phyloP scores from a whole-genome alignment of 331 rosid genomes.

The Prunus yedoensis region DNA sequence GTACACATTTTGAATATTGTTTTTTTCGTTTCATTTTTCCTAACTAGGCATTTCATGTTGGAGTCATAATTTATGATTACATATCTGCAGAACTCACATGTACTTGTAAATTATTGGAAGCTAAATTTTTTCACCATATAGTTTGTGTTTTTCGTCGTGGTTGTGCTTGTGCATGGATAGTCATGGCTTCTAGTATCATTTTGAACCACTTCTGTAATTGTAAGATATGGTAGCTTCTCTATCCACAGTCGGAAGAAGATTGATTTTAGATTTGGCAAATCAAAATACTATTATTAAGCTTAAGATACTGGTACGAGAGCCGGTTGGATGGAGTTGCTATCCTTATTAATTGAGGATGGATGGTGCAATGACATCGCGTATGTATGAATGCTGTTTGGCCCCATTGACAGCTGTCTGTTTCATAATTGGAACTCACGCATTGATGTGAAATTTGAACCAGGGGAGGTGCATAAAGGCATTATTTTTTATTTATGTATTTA shows the following conservation, averaged over 20 bases:
- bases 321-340: not conserved
- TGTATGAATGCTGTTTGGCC: not conserved
- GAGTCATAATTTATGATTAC: slow-evolving; percentile 16
- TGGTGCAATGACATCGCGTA: too few species aligned
- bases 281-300: too few species aligned
- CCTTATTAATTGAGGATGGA: not conserved
- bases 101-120: slow-evolving; percentile 7
- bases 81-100: slow-evolving; percentile 37
- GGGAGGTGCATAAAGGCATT: too few species aligned
- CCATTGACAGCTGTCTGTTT: not conserved
- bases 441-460: too few species aligned
- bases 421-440: not conserved
- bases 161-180: not conserved
- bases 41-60: slow-evolving; percentile 17
- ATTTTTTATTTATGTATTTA: too few species aligned
- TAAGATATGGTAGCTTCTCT: not conserved
- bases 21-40: slow-evolving; percentile 8
- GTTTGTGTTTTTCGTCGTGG: not conserved
- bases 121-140: not conserved
- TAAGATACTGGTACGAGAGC: not conserved
- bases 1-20: slow-evolving; percentile 33
- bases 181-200: too few species aligned
- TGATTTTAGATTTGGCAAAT: too few species aligned
- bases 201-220: not conserved
- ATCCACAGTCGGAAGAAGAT: not conserved